These are phyloP conservation scores for Candida vartiovaarae DNA, from an alignment of 805 yeast species.

Conservation along the genomic window DNA sequence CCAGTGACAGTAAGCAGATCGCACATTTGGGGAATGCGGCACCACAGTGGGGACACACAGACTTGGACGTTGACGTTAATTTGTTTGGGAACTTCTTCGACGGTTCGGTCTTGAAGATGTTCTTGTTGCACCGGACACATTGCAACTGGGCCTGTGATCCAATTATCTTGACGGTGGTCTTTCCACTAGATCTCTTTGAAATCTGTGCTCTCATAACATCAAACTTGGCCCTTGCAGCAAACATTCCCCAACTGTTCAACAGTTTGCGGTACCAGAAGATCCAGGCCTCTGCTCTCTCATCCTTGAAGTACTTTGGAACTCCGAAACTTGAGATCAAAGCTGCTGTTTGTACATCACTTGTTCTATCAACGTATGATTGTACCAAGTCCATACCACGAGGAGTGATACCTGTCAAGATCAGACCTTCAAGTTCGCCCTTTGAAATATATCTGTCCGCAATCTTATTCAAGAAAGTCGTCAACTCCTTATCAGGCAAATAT, in stretches of 20 bases:
- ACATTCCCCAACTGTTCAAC: conserved; percentile 75
- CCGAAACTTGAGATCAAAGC: conserved; percentile 75
- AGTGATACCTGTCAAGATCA: conserved; percentile 87
- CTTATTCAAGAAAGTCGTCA: conserved; percentile 62
- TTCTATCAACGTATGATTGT: conserved; percentile 82
- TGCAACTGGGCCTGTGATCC: conserved; percentile 77
- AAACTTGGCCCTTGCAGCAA: conserved; percentile 72
- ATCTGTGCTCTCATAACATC: conserved; percentile 72
- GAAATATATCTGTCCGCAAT: conserved; percentile 64
- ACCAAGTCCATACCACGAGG: conserved; percentile 73
- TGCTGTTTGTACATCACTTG: conserved; percentile 89
- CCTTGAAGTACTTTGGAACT: conserved; percentile 75
- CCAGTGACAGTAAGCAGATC: conserved; percentile 75
- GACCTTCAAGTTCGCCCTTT: conserved; percentile 85
- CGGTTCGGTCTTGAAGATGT: conserved; percentile 38
- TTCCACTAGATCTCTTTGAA: conserved; percentile 39
- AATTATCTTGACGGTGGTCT: conserved; percentile 37
- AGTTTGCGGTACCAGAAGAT: conserved; percentile 57
- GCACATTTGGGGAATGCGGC: conserved; percentile 86
- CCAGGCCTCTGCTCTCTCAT: conserved; percentile 74
- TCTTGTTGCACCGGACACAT: conserved; percentile 77
- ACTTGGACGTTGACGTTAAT: conserved; percentile 2
- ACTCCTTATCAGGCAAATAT: conserved; percentile 72
- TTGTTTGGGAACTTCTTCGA: conserved; percentile 6
- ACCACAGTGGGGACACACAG: conserved; percentile 77